Evolutionary conservation across 2,329 filamentous ascomycete species (phyloP), one percentile per base, ranked within the genome.

Genomic region (Alternaria sp.): DNA sequence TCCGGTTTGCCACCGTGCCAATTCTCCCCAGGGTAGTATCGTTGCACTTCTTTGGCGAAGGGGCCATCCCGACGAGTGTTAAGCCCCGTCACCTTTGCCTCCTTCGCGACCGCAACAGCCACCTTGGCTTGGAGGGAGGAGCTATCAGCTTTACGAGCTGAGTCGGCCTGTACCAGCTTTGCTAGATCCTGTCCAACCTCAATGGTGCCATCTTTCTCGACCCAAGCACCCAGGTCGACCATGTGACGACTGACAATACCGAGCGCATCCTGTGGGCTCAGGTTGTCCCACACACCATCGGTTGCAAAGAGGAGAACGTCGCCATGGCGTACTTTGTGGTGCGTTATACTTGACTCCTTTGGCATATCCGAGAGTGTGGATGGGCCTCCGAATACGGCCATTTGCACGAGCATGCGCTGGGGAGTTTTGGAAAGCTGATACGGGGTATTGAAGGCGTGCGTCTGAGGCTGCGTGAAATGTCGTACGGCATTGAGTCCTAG

Each of bases 391-490:
- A 97, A 98, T 26, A 93, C 88, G 12, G 90, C 88, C 72, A 94
- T 91, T 73, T 96, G 92, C 21, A 89, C 88, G 60, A 93, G 87
- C 81, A 97, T 90, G 71, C 87, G 88, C 4, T 91, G 88, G 1
- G 96, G 95, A 8, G 97, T 90, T 57, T 97, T 89, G 58, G 93
- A 95, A 44, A 99, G 87, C 80, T 99, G 96, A 77, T 92, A 99
- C 0, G 96, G 96, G 0, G 96, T 98, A 81, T 99, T 99, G 86
- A 99, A 99, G 46, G 91, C 94, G 79, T 99, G 96, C 1, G 94
- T 97, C 81, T 99, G 96, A 23, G 93, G 91, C 51, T 90, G 87
- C 2, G 94, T 97, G 75, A 89, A 90, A 60, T 91, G 88, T 78
- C 96, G 91, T 30, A 99, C 92, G 14, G 92, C 93, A 70, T 95